A percentile compares a stretch with the other conserved stretches of the same genome.
Conservation (phyloP, 805 yeast species). For the Cyberlindnera bimundalis region DNA sequence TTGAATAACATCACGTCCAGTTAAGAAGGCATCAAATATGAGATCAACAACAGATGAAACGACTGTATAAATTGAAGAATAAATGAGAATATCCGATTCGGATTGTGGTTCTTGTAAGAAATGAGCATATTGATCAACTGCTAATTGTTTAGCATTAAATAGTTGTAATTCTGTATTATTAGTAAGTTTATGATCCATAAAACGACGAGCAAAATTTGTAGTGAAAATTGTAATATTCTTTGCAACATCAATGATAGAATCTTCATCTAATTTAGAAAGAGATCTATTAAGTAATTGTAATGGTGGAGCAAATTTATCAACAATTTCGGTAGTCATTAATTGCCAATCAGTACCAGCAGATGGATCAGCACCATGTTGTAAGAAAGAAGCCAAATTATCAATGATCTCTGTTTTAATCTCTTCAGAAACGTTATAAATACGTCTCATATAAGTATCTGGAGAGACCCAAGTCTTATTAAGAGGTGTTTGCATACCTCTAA, state of each 20-base stretch:
- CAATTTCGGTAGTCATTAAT: conserved; percentile 43
- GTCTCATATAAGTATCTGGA: conserved; percentile 45
- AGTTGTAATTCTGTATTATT: conserved; percentile 7
- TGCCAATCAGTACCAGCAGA: conserved; percentile 53
- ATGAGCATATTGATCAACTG: conserved; percentile 45
- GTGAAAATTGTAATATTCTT: conserved; percentile 40
- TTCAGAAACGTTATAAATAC: conserved; percentile 35
- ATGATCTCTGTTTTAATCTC: conserved; percentile 36
- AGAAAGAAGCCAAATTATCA: conserved; percentile 30
- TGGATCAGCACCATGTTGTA: conserved; percentile 36
- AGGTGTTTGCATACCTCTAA: conserved; percentile 49
- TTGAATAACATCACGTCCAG: conserved; percentile 29
- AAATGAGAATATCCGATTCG: conserved; percentile 44
- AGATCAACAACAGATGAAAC: conserved; percentile 35
- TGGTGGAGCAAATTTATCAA: conserved; percentile 50
- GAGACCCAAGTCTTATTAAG: conserved; percentile 46
- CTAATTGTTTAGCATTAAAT: conserved; percentile 30
- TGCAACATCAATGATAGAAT: conserved; percentile 20
- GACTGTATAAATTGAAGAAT: conserved; percentile 43
- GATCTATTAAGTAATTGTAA: conserved; percentile 40
- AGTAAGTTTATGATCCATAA: conserved; percentile 25
- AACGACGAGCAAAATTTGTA: conserved; percentile 44
- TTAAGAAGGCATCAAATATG: conserved; percentile 35
- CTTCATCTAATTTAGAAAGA: background rate
- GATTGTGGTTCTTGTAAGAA: conserved; percentile 38